phyloP scores from a whole-genome alignment of 305 asterid species.

The Coffea humblotiana region DNA sequence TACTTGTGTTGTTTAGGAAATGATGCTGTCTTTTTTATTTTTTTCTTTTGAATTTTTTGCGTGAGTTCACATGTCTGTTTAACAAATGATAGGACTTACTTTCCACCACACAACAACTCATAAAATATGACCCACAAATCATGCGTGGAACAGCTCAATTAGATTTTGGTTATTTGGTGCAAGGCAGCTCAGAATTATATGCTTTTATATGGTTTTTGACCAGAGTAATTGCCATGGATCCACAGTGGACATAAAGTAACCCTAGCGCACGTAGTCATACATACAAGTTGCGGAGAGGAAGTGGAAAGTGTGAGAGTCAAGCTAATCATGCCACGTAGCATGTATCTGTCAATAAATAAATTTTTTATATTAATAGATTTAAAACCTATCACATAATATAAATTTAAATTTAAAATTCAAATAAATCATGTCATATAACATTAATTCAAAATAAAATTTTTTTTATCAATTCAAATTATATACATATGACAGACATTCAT shows the following conservation, averaged over 20 bases:
- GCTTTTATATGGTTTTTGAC: not conserved
- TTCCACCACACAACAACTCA: conserved; percentile 44
- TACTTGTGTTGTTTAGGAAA: conserved; percentile 1
- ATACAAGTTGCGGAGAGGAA: too few relatives aligned
- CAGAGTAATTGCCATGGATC: not conserved
- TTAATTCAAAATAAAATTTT: too few relatives aligned
- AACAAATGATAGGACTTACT: conserved; percentile 32
- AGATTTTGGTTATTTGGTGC: conserved; percentile 27
- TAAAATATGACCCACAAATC: conserved; percentile 42
- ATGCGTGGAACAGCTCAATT: conserved; percentile 45
- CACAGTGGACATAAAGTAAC: not conserved
- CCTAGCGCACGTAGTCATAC: not conserved
- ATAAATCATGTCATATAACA: too few relatives aligned
- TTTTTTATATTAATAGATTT: too few relatives aligned
- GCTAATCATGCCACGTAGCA: not conserved
- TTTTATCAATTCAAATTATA: too few relatives aligned
- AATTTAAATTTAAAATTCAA: too few relatives aligned
- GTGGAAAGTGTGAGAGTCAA: not conserved
- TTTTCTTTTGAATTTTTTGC: conserved; percentile 19
- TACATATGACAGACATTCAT: too few relatives aligned
- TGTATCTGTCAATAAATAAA: too few relatives aligned
- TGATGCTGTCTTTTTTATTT: conserved; percentile 2
- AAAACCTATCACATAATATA: too few relatives aligned
- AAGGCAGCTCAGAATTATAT: conserved; percentile 26
- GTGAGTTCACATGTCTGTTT: conserved; percentile 55